These are phyloP conservation scores for Acacia pycnantha DNA, from an alignment of 331 rosid genomes.

Conservation along the genomic window DNA sequence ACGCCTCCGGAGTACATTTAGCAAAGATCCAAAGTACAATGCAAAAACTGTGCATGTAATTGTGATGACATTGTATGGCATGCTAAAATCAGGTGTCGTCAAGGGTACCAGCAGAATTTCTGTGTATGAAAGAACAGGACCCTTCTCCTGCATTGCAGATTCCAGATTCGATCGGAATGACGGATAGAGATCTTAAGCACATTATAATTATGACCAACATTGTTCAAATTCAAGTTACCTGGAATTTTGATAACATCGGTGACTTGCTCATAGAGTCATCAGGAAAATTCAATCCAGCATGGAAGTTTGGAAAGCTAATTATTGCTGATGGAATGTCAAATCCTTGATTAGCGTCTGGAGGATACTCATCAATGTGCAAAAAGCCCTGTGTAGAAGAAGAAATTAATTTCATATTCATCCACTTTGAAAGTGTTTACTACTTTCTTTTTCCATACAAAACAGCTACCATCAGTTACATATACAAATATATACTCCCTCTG, in stretches of 20 bases:
- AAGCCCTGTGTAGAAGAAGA: constrained; percentile 62
- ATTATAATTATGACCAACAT: background rate
- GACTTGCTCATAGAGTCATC: constrained; percentile 46
- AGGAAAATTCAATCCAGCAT: constrained; percentile 51
- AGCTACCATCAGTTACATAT: background rate
- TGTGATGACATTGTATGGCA: constrained; percentile 98
- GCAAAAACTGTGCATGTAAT: constrained; percentile 93
- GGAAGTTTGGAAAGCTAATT: constrained; percentile 77
- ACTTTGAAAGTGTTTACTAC: background rate
- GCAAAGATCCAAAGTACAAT: constrained; percentile 86
- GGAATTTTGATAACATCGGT: constrained; percentile 68
- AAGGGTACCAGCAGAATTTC: constrained; percentile 91
- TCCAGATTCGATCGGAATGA: constrained; percentile 23
- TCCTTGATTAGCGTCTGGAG: constrained; percentile 98
- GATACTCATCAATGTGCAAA: constrained; percentile 95
- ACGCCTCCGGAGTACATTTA: constrained; percentile 83
- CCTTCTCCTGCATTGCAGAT: constrained; percentile 59
- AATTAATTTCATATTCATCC: constrained; percentile 1
- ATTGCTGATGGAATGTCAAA: constrained; percentile 94
- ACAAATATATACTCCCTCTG: background rate
- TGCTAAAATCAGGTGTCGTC: constrained; percentile 98
- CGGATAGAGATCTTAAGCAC: background rate
- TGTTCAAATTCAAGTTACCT: constrained; percentile 46
- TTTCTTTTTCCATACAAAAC: background rate
- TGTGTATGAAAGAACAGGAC: constrained; percentile 69